Conservation (phyloP, 169 alveolate genomes). For the Plasmodium ovale region DNA sequence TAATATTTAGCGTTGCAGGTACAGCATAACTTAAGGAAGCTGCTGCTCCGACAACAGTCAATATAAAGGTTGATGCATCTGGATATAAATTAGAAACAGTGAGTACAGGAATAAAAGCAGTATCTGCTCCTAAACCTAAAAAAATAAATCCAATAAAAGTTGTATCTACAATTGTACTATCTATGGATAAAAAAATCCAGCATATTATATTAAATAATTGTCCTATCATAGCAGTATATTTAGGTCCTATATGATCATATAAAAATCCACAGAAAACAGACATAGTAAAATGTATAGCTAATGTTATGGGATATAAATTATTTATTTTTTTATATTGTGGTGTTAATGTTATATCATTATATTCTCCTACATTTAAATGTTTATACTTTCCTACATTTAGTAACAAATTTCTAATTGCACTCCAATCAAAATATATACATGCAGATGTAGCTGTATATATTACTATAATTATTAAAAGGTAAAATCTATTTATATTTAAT, state of each 20-base stretch:
- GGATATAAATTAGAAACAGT: slow-evolving; percentile 65
- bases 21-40: slow-evolving; percentile 75
- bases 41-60: slow-evolving; percentile 69
- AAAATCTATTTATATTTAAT: slow-evolving; percentile 43
- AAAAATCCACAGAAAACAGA: slow-evolving; percentile 68
- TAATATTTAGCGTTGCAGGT: slow-evolving; percentile 45
- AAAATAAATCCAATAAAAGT: slow-evolving; percentile 42
- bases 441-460: slow-evolving; percentile 64
- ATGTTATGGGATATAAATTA: slow-evolving; percentile 34
- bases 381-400: slow-evolving; percentile 52
- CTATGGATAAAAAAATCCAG: slow-evolving; percentile 65
- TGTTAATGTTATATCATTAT: slow-evolving; percentile 32
- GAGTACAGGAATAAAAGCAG: slow-evolving; percentile 57
- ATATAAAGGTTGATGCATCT: slow-evolving; percentile 64
- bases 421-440: slow-evolving; percentile 72
- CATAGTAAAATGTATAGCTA: slow-evolving; percentile 73
- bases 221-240: slow-evolving; percentile 68
- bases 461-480: slow-evolving; percentile 16
- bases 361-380: slow-evolving; percentile 10
- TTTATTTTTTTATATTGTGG: slow-evolving; percentile 73
- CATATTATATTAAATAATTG: slow-evolving; percentile 42
- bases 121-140: slow-evolving; percentile 70
- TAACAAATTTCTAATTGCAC: slow-evolving; percentile 35
- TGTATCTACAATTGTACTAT: slow-evolving; percentile 32
- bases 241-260: slow-evolving; percentile 71